These are phyloP conservation scores for Oryza coarctata DNA, from an alignment of 176 grass and related monocot genomes.

Conservation along the genomic window DNA sequence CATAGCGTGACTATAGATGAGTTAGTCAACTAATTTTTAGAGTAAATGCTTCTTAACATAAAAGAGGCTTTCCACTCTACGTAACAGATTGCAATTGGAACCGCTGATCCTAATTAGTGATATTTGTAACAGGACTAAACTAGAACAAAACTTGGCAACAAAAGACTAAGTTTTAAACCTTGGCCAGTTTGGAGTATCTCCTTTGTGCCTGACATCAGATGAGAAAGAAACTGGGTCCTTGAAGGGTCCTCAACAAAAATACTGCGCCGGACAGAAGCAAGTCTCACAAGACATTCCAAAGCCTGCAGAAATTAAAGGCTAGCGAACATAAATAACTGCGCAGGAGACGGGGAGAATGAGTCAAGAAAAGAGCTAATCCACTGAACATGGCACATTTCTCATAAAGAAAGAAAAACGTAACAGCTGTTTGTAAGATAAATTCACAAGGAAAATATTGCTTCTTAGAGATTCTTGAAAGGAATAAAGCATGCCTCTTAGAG, in stretches of 20 bases:
- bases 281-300: conserved; percentile 94
- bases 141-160: conserved; percentile 18
- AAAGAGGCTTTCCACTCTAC: conserved; percentile 5
- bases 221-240: conserved; percentile 77
- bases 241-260: conserved; percentile 88
- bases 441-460: neutral
- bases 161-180: conserved; percentile 50
- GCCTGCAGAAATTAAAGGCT: conserved; percentile 48
- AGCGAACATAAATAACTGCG: conserved; percentile 26
- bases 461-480: neutral
- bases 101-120: neutral
- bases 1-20: neutral
- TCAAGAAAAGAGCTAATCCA: neutral
- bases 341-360: neutral
- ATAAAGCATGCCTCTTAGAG: neutral
- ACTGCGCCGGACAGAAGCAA: conserved; percentile 93
- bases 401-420: neutral
- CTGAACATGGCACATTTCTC: neutral
- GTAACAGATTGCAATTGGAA: neutral
- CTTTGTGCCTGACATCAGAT: conserved; percentile 95
- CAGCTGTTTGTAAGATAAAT: neutral
- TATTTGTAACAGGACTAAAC: neutral
- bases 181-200: conserved; percentile 98
- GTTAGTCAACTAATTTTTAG: conserved; percentile 1
- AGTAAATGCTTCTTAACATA: neutral